Conservation (phyloP, 352 stramenopile genomes). For the Phytophthora uliginosa region DNA sequence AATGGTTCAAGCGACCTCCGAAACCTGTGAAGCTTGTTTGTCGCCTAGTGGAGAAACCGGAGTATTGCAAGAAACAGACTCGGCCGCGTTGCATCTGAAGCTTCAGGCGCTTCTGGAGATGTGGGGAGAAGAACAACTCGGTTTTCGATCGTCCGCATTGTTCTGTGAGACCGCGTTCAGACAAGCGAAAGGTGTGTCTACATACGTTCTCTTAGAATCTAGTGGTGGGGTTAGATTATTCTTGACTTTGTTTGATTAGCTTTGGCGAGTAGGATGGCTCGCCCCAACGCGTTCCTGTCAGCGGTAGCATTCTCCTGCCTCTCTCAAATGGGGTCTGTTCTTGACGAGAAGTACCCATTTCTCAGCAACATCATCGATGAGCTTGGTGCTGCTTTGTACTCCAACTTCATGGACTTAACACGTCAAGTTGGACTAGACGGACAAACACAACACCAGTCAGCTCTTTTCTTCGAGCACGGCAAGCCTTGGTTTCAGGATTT, state of each 20-base stretch:
- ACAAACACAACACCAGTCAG: constrained; percentile 33
- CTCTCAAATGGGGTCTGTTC: constrained; percentile 50
- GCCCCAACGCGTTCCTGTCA: constrained; percentile 65
- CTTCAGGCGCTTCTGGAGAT: constrained; percentile 60
- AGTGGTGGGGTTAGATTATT: neutral
- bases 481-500: constrained; percentile 59
- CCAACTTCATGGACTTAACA: constrained; percentile 48
- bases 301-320: constrained; percentile 61
- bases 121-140: constrained; percentile 56
- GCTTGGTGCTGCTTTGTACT: constrained; percentile 48
- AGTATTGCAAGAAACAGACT: constrained; percentile 26
- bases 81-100: constrained; percentile 45
- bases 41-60: constrained; percentile 15
- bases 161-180: constrained; percentile 74
- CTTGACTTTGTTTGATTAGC: constrained; percentile 24
- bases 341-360: constrained; percentile 65
- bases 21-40: constrained; percentile 24
- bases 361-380: constrained; percentile 51
- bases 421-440: constrained; percentile 10
- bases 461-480: constrained; percentile 62
- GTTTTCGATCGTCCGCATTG: constrained; percentile 66
- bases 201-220: neutral
- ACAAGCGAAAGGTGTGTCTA: constrained; percentile 62
- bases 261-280: constrained; percentile 52
- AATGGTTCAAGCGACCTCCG: neutral